Evolutionary conservation across 2,329 filamentous ascomycete genomes (phyloP), one percentile per base, ranked within the genome.

Genomic region (Acarospora socialis): DNA sequence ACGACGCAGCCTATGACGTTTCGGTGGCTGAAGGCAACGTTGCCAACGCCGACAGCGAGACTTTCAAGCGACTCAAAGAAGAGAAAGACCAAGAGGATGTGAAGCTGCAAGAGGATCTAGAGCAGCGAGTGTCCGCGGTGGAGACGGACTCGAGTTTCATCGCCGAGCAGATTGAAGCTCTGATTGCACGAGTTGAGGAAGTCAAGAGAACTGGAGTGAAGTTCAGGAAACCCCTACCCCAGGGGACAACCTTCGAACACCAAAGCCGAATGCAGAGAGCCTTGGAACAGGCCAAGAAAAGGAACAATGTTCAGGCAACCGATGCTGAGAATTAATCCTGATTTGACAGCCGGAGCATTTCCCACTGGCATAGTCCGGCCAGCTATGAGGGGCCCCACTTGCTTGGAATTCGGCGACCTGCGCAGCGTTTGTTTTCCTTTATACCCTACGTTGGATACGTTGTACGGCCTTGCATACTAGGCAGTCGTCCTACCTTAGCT

Each of bases 21-120:
- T 63, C 65, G n/a, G 61, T 70, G 30, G 63, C 65, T 21, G 60
- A 66, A 42, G 67, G 65, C 3, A 57, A 52, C 31, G 57, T 59
- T 21, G 54, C 63, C 12, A 56, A 59, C 28, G 55, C 58, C 0
- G 55, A 59, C 13, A 35, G 51, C 3, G 53, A 55, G 3, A 52
- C 58, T 7, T 60, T 64, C 39, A 44, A 47, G 17, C 56, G 51
- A 15, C 51, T 66, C 3, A 52, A 56, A 16, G 50, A 49, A 22
- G 61, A 65, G 41, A 65, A 65, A 46, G 51, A 52, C 38, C 62
- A 61, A 39, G 62, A 66, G 40, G 62, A 65, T 43, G 43, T 46
- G 3, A 63, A 61, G 37, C 54, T 66, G 16, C 49, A 56, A 31
- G 46, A 48, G 18, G 59, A 65, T 30, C 47, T 57, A 16, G 42